Percentiles rank a stretch among this genome's conserved stretches.
Conservation (phyloP, 768 basidiomycete genomes). For the Amanita rubescens region DNA sequence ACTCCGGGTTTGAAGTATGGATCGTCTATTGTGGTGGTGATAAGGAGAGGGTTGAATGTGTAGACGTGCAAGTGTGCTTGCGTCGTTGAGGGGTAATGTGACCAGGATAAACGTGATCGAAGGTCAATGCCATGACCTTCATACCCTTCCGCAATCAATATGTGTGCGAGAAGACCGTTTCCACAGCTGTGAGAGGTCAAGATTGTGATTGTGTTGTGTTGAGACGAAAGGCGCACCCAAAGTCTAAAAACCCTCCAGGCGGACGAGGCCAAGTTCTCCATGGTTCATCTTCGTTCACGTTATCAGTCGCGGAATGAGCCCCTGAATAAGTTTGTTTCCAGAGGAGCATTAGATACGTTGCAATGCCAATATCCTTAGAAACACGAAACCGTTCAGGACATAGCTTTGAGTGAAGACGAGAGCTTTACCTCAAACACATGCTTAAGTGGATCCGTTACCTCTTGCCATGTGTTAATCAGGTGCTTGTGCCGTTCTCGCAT, state of each 20-base stretch:
- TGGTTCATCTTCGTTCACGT: not conserved
- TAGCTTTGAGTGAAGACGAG: not conserved
- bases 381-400: not conserved
- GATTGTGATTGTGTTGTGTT: not conserved
- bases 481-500: constrained; percentile 83
- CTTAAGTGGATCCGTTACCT: constrained; percentile 80
- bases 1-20: too few species aligned
- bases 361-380: constrained; percentile 70
- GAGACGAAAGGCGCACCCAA: too few species aligned
- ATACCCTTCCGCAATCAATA: constrained; percentile 80
- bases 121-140: constrained; percentile 79
- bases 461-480: constrained; percentile 67
- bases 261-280: too few species aligned
- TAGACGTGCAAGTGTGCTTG: constrained; percentile 54
- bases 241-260: too few species aligned
- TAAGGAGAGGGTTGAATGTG: constrained; percentile 54
- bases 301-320: not conserved
- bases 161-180: too few species aligned
- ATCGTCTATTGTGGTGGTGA: not conserved
- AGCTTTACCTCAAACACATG: constrained; percentile 77
- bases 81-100: constrained; percentile 59
- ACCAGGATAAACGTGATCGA: constrained; percentile 81
- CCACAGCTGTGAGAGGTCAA: constrained; percentile 54
- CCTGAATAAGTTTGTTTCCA: constrained; percentile 61
- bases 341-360: too few species aligned